phyloP scores from a whole-genome alignment of 768 basidiomycete species.

The Galerina sulciceps region DNA sequence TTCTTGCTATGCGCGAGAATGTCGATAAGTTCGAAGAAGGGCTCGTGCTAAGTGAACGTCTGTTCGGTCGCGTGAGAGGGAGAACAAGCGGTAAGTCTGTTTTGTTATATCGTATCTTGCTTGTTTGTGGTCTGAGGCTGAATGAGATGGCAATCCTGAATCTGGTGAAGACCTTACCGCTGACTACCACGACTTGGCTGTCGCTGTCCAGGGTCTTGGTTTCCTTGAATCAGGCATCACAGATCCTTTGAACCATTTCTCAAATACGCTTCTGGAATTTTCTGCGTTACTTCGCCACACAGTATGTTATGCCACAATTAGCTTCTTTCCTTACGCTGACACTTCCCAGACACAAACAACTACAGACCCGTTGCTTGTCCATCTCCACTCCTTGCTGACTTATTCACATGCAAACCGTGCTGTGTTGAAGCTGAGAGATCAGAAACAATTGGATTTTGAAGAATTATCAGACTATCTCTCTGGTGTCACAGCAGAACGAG shows the following conservation, averaged over 20 bases:
- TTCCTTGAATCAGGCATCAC: slow-evolving; percentile 99
- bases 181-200: slow-evolving; percentile 97
- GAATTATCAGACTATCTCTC: slow-evolving; percentile 95
- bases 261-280: slow-evolving; percentile 94
- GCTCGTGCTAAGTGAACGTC: slow-evolving; percentile 76
- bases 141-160: slow-evolving; percentile 83
- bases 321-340: slow-evolving; percentile 1
- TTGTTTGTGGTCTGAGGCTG: slow-evolving; percentile 71
- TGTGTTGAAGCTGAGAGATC: slow-evolving; percentile 95
- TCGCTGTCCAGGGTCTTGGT: slow-evolving; percentile 94
- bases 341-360: slow-evolving; percentile 78
- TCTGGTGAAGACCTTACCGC: slow-evolving; percentile 91
- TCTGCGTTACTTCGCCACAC: slow-evolving; percentile 86
- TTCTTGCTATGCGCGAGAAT: slow-evolving; percentile 87
- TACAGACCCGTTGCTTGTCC: slow-evolving; percentile 88
- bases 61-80: slow-evolving; percentile 77
- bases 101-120: slow-evolving; percentile 26
- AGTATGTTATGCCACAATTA: slow-evolving; percentile 43
- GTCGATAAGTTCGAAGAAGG: slow-evolving; percentile 98
- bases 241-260: slow-evolving; percentile 95
- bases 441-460: slow-evolving; percentile 98
- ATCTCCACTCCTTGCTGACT: slow-evolving; percentile 90
- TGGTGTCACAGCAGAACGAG: slow-evolving; percentile 91
- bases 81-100: slow-evolving; percentile 83
- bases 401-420: slow-evolving; percentile 93